These are phyloP conservation scores for Rugonectria rugulosa DNA, from an alignment of 2,329 filamentous ascomycete genomes.

Conservation along the genomic window DNA sequence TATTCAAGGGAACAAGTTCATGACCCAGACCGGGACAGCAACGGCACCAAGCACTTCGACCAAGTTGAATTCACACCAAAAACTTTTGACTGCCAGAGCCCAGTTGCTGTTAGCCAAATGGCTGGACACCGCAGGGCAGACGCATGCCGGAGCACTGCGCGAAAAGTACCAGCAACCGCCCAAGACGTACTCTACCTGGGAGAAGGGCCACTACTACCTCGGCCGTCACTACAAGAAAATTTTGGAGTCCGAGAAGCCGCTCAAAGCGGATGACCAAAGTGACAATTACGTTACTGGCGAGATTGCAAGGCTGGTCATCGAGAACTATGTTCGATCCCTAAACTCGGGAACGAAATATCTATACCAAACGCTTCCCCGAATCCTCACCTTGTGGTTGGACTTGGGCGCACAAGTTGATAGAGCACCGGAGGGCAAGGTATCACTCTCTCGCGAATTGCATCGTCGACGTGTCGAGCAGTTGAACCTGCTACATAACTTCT, in stretches of 20 bases:
- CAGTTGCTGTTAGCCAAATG: constrained; percentile 93
- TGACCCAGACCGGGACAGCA: constrained; percentile 52
- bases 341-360: constrained; percentile 93
- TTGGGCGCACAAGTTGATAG: constrained; percentile 79
- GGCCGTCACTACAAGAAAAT: constrained; percentile 98
- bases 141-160: constrained; percentile 80
- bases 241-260: constrained; percentile 83
- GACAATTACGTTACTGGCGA: constrained; percentile 83
- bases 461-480: constrained; percentile 70
- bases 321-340: constrained; percentile 90
- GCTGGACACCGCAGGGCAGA: constrained; percentile 95
- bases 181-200: constrained; percentile 77
- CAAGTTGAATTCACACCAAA: constrained; percentile 58
- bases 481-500: constrained; percentile 72
- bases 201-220: constrained; percentile 97
- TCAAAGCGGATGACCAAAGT: constrained; percentile 78
- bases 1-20: constrained; percentile 82
- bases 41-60: constrained; percentile 44
- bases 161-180: constrained; percentile 84
- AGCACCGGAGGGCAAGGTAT: constrained; percentile 62
- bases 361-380: constrained; percentile 90
- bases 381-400: constrained; percentile 94
- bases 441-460: constrained; percentile 59
- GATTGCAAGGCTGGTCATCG: constrained; percentile 85
- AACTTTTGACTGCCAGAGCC: constrained; percentile 75